A percentile compares a stretch with the other conserved stretches of the same genome.
phyloP scores from a whole-genome alignment of 1,284 basidiomycete species.

The Meripilus lineatus region DNA sequence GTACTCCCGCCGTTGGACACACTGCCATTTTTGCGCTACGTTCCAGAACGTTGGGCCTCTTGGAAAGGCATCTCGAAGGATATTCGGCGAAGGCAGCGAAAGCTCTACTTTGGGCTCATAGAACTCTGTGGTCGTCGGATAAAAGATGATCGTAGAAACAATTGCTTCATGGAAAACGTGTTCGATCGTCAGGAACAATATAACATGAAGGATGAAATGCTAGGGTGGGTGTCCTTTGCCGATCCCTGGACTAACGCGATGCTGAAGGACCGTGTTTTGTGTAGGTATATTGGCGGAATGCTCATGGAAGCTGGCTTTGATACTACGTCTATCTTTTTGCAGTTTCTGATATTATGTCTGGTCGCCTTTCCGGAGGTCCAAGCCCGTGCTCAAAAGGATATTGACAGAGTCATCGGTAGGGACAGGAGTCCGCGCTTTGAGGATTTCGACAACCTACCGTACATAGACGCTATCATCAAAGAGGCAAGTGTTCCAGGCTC shows the following conservation, averaged over 20 bases:
- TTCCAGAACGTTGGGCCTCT: conserved; percentile 26
- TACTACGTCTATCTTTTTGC: conserved; percentile 14
- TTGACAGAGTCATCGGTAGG: conserved; percentile 31
- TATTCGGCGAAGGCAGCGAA: conserved; percentile 19
- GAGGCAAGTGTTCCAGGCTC: conserved; percentile 21
- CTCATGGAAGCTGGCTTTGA: conserved; percentile 5
- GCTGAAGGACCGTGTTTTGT: neutral
- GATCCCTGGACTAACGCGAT: no score
- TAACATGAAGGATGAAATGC: conserved; percentile 7
- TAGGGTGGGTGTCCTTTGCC: conserved; percentile 11
- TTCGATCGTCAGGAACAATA: conserved; percentile 5
- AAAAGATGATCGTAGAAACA: conserved; percentile 7
- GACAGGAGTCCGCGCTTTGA: conserved; percentile 27
- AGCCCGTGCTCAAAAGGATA: conserved; percentile 28
- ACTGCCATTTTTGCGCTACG: conserved; percentile 28
- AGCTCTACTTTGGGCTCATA: conserved; percentile 20
- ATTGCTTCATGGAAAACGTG: conserved; percentile 14
- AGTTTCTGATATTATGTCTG: conserved; percentile 26
- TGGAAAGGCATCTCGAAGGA: conserved; percentile 23
- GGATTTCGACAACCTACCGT: conserved; percentile 29
- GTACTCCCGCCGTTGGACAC: conserved; percentile 30
- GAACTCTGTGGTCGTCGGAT: conserved; percentile 10
- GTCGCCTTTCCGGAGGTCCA: conserved; percentile 27
- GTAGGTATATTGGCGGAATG: conserved; percentile 6
- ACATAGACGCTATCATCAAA: conserved; percentile 30